These are phyloP conservation scores for Penicillium waksmanii DNA, from an alignment of 495 filamentous ascomycete genomes.

Conservation along the genomic window DNA sequence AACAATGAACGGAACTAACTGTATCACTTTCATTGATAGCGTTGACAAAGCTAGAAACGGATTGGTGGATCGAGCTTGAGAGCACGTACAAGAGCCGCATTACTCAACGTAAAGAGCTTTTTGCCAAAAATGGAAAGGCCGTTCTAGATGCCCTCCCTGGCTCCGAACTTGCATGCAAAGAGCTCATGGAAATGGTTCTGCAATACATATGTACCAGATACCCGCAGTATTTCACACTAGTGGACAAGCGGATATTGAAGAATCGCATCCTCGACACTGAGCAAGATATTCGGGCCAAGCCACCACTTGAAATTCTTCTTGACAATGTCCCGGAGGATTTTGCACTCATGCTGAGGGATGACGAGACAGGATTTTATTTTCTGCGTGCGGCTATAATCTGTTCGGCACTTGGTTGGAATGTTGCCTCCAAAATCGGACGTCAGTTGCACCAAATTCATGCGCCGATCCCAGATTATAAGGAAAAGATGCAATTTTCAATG, in stretches of 20 bases:
- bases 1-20: background rate
- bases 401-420: slow-evolving; percentile 80
- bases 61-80: slow-evolving; percentile 93
- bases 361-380: slow-evolving; percentile 71
- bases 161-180: slow-evolving; percentile 80
- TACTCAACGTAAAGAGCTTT: slow-evolving; percentile 72
- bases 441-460: slow-evolving; percentile 75
- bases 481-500: slow-evolving; percentile 90
- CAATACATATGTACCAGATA: slow-evolving; percentile 82
- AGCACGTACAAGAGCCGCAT: slow-evolving; percentile 72
- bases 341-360: slow-evolving; percentile 75
- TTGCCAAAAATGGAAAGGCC: slow-evolving; percentile 60
- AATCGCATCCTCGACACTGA: slow-evolving; percentile 72
- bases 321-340: slow-evolving; percentile 92
- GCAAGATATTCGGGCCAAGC: slow-evolving; percentile 63
- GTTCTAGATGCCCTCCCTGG: slow-evolving; percentile 76
- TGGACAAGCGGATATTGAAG: slow-evolving; percentile 62
- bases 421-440: slow-evolving; percentile 74
- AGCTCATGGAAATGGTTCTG: slow-evolving; percentile 87
- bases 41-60: slow-evolving; percentile 75
- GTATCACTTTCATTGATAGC: slow-evolving; percentile 53
- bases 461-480: slow-evolving; percentile 83
- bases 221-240: slow-evolving; percentile 74
- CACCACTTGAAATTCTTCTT: slow-evolving; percentile 73
- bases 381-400: slow-evolving; percentile 82